These are phyloP conservation scores for Pleurostoma richardsiae DNA, from an alignment of 2,329 filamentous ascomycete genomes.

Conservation along the genomic window DNA sequence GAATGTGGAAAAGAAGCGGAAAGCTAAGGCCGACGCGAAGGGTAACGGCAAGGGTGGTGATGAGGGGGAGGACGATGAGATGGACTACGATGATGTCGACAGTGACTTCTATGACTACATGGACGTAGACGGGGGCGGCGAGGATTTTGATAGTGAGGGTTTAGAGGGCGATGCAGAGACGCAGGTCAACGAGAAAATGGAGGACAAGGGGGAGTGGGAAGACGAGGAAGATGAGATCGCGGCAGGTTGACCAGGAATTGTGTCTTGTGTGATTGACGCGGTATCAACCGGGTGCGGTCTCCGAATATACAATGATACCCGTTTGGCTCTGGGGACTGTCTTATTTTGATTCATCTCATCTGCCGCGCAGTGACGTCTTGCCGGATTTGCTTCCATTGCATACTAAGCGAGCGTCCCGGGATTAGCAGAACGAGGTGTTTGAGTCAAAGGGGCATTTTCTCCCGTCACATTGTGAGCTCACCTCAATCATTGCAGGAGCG, in stretches of 20 bases:
- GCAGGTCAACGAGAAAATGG: constrained; percentile 42
- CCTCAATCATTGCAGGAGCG: too few relatives aligned
- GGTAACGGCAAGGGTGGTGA: constrained; percentile 32
- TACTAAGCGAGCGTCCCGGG: too few relatives aligned
- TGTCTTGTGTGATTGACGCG: too few relatives aligned
- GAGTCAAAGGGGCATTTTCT: too few relatives aligned
- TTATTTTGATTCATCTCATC: too few relatives aligned
- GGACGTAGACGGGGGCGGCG: constrained; percentile 26
- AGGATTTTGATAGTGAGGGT: constrained; percentile 47
- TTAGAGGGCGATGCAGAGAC: constrained; percentile 44
- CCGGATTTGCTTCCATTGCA: too few relatives aligned
- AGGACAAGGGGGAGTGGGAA: constrained; percentile 47
- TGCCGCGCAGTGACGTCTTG: too few relatives aligned
- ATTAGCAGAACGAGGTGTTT: too few relatives aligned
- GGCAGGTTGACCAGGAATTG: not conserved
- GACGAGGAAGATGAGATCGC: constrained; percentile 39
- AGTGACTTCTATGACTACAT: constrained; percentile 29
- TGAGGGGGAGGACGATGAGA: constrained; percentile 21
- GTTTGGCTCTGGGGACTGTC: too few relatives aligned
- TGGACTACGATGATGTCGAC: constrained; percentile 28
- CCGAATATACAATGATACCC: too few relatives aligned
- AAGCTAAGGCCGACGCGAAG: constrained; percentile 24
- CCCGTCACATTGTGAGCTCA: too few relatives aligned
- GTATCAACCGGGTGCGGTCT: too few relatives aligned
- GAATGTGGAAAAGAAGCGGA: constrained; percentile 83